Percentiles rank a stretch among this genome's conserved stretches.
These are phyloP conservation scores for Anthracocystis walkeri DNA, from an alignment of 1,284 basidiomycete genomes.

Conservation along the genomic window DNA sequence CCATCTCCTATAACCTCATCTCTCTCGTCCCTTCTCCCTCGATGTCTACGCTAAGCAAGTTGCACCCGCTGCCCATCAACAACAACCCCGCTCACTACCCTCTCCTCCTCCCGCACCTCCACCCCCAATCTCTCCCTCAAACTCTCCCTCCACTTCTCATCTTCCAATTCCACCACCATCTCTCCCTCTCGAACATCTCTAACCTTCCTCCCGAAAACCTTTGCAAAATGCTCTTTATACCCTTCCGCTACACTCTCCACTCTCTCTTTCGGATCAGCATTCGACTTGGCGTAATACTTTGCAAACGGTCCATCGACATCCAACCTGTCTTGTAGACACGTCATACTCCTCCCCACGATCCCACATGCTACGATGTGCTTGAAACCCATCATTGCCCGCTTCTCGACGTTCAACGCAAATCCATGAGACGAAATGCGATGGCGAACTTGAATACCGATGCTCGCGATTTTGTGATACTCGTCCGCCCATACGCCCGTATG, in stretches of 20 bases:
- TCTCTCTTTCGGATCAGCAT: conserved; percentile 1
- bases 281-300: conserved; percentile 5
- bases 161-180: conserved; percentile 21
- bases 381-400: conserved; percentile 82
- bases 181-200: conserved; percentile 14
- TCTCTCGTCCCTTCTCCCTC: too few relatives aligned
- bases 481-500: conserved; percentile 67
- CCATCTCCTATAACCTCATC: too few relatives aligned
- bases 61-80: conserved; percentile 20
- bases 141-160: neutral
- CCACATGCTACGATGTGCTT: conserved; percentile 91
- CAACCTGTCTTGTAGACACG: conserved; percentile 61
- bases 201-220: conserved; percentile 23
- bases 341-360: conserved; percentile 84
- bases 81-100: conserved; percentile 2
- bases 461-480: conserved; percentile 80
- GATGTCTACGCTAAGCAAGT: too few relatives aligned
- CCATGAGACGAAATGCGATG: conserved; percentile 94
- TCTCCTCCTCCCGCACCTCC: conserved; percentile 2
- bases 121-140: conserved; percentile 10
- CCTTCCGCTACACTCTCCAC: conserved; percentile 5
- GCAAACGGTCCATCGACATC: conserved; percentile 20
- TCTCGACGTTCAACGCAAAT: conserved; percentile 90
- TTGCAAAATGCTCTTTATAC: conserved; percentile 27
- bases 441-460: conserved; percentile 95